These are phyloP conservation scores for Diplodia mutila DNA, from an alignment of 2,329 filamentous ascomycete genomes.

Conservation along the genomic window DNA sequence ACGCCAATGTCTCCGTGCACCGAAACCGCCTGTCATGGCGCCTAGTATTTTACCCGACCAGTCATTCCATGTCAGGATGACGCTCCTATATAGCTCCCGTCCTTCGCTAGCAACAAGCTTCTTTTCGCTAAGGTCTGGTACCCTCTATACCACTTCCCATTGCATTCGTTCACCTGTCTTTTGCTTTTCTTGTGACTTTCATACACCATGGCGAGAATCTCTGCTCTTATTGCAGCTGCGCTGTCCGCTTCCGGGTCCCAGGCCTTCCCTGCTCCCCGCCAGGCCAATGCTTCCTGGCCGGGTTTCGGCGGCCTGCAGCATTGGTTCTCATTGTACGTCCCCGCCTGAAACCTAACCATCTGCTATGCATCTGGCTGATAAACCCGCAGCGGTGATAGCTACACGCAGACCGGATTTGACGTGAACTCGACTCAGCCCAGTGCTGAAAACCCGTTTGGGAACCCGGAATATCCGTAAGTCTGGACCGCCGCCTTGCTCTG, in stretches of 20 bases:
- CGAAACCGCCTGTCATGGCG: constrained; percentile 1
- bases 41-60: constrained; percentile 9
- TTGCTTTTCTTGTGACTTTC: not conserved
- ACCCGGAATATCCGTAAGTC: constrained; percentile 57
- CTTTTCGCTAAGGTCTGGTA: not conserved
- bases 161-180: not conserved
- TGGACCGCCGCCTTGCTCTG: not conserved
- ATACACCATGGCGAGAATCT: constrained; percentile 17
- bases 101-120: not conserved
- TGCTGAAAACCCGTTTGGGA: constrained; percentile 61
- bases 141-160: not conserved
- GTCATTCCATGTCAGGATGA: not conserved
- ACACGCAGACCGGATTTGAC: constrained; percentile 64
- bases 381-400: constrained; percentile 59
- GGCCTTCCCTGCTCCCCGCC: constrained; percentile 11
- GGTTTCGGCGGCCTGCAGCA: constrained; percentile 30
- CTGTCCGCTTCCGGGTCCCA: constrained; percentile 17
- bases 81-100: not conserved
- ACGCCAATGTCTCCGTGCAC: constrained; percentile 10
- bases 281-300: constrained; percentile 22
- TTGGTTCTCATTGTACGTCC: constrained; percentile 34
- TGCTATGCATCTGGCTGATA: not conserved
- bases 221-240: constrained; percentile 10
- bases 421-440: constrained; percentile 56
- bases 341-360: not conserved